These are phyloP conservation scores for Candida nemodendra DNA, from an alignment of 805 yeast genomes.

Conservation along the genomic window DNA sequence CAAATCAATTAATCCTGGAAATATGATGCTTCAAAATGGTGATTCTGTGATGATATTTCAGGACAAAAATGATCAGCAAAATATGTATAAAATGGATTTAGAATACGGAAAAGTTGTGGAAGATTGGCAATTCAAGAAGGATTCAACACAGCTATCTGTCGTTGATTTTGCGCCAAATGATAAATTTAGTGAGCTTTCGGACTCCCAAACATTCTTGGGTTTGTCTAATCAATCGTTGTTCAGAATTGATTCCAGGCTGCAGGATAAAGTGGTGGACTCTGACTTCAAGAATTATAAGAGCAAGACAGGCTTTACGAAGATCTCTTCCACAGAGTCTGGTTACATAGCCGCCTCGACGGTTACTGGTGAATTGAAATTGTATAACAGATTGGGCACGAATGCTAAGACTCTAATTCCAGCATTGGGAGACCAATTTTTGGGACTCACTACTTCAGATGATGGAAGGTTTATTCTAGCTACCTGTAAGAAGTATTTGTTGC, in stretches of 20 bases:
- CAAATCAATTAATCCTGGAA: conserved; percentile 48
- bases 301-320: conserved; percentile 52
- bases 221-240: conserved; percentile 64
- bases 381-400: conserved; percentile 66
- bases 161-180: conserved; percentile 65
- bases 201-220: conserved; percentile 74
- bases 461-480: conserved; percentile 85
- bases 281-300: conserved; percentile 55
- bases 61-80: conserved; percentile 42
- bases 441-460: conserved; percentile 70
- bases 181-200: conserved; percentile 71
- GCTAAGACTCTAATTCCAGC: conserved; percentile 84
- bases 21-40: conserved; percentile 73
- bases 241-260: conserved; percentile 77
- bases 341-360: conserved; percentile 72
- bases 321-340: conserved; percentile 74
- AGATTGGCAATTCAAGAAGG: conserved; percentile 64
- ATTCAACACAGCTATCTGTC: conserved; percentile 38
- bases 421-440: conserved; percentile 69
- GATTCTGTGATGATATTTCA: conserved; percentile 71
- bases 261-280: conserved; percentile 57
- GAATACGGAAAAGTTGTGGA: conserved; percentile 81
- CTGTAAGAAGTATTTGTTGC: conserved; percentile 65
- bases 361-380: conserved; percentile 74
- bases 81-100: conserved; percentile 72